Evolutionary conservation across 2,329 filamentous ascomycete species (phyloP).

Genomic region (Colletotrichum lindemuthianum): DNA sequence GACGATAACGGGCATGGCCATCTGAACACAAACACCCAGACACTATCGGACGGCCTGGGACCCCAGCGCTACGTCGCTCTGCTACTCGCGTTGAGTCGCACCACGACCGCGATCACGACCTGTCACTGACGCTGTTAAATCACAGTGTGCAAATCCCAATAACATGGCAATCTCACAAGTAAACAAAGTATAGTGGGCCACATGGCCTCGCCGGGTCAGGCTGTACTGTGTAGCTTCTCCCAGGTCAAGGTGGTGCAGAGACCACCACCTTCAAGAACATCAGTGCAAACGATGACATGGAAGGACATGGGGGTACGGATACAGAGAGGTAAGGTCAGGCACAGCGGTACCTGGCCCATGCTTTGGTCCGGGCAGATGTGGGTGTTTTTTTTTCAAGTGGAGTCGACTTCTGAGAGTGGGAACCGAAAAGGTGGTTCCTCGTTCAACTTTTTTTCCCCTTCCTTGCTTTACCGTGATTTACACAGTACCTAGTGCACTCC

Average conservation of each 20-base stretch:
- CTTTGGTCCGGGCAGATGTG: slow-evolving; percentile 16
- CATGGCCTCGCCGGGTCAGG: slow-evolving; percentile 33
- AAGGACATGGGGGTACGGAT: slow-evolving; percentile 16
- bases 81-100: too few species aligned
- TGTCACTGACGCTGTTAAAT: background rate
- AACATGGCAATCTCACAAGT: slow-evolving; percentile 30
- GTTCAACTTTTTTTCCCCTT: slow-evolving; percentile 12
- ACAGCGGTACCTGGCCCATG: slow-evolving; percentile 16
- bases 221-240: too few species aligned
- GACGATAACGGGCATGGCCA: background rate
- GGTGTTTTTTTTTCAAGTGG: slow-evolving; percentile 9
- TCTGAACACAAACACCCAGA: slow-evolving; percentile 19
- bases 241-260: background rate
- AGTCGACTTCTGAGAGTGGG: slow-evolving; percentile 9
- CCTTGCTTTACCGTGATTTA: background rate
- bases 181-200: slow-evolving; percentile 33
- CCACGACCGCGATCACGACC: background rate
- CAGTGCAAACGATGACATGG: slow-evolving; percentile 12
- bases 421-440: slow-evolving; percentile 12
- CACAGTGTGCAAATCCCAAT: slow-evolving; percentile 21
- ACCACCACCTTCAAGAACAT: background rate
- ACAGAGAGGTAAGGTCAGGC: slow-evolving; percentile 16
- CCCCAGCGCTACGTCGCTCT: slow-evolving; percentile 8
- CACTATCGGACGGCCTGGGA: slow-evolving; percentile 1
- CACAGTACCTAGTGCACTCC: too few species aligned